Evolutionary conservation across 768 basidiomycete genomes (phyloP).

Genomic region (Trametes gibbosa): DNA sequence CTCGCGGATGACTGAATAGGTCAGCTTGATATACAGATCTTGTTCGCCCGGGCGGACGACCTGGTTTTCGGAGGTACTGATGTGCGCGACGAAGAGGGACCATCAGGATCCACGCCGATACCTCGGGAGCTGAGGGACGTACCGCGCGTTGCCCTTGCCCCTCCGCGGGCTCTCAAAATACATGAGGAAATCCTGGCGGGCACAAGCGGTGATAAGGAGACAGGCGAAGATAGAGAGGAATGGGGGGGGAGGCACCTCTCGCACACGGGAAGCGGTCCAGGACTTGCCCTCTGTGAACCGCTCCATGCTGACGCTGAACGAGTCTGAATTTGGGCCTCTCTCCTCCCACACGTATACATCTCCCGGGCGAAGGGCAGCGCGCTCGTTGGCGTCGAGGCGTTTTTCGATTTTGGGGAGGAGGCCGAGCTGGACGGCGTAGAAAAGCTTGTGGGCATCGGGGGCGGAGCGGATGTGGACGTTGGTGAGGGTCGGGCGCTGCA

Average conservation of each 20-base stretch:
- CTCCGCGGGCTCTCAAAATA: conserved; percentile 59
- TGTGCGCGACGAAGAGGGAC: background rate
- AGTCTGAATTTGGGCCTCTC: conserved; percentile 67
- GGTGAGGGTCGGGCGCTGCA: conserved; percentile 73
- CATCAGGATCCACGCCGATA: conserved; percentile 15
- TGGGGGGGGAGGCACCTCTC: conserved; percentile 42
- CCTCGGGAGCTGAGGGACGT: conserved; percentile 18
- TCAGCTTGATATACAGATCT: conserved; percentile 68
- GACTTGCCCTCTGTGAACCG: conserved; percentile 81
- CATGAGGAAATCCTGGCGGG: conserved; percentile 71
- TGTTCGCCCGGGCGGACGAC: conserved; percentile 32
- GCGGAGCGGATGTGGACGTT: conserved; percentile 75
- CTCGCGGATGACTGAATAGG: conserved; percentile 64
- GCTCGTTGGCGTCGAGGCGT: conserved; percentile 74
- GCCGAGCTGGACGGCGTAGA: conserved; percentile 64
- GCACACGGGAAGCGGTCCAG: conserved; percentile 81
- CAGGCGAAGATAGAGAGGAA: background rate
- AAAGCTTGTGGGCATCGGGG: conserved; percentile 78
- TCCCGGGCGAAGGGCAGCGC: conserved; percentile 47
- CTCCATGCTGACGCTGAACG: conserved; percentile 79
- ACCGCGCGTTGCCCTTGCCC: conserved; percentile 26
- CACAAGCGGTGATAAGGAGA: background rate
- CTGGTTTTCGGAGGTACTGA: conserved; percentile 42
- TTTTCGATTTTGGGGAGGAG: conserved; percentile 70
- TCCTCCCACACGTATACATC: conserved; percentile 70